A percentile compares a stretch with the other conserved stretches of the same genome.
phyloP scores from a whole-genome alignment of 1,139 yeast species.

The Suhomyces bolitotheri region DNA sequence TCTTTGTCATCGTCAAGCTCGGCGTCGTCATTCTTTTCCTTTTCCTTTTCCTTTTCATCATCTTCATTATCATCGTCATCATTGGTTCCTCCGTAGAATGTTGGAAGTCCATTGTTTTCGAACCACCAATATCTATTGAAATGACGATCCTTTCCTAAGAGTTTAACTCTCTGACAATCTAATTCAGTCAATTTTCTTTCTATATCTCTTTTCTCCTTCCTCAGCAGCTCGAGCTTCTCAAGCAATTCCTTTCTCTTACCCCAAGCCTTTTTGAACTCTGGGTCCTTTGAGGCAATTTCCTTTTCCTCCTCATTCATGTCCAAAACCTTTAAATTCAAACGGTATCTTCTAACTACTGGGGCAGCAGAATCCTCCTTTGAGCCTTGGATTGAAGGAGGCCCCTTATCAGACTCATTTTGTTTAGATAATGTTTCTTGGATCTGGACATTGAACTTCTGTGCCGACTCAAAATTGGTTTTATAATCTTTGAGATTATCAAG shows the following conservation, averaged over 20 bases:
- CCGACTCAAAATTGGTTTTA: constrained; percentile 50
- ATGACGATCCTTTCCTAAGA: constrained; percentile 80
- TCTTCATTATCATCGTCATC: constrained; percentile 43
- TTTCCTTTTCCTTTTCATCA: constrained; percentile 35
- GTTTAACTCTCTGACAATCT: constrained; percentile 76
- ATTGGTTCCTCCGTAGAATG: constrained; percentile 44
- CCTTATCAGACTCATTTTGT: constrained; percentile 8
- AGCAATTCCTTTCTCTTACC: constrained; percentile 43
- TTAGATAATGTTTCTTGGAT: constrained; percentile 29
- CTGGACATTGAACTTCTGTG: constrained; percentile 46
- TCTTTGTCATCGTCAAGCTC: constrained; percentile 42
- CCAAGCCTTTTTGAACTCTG: constrained; percentile 49
- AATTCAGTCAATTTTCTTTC: constrained; percentile 62
- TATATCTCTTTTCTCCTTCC: constrained; percentile 47
- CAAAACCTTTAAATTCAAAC: constrained; percentile 30
- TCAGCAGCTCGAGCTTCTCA: constrained; percentile 43
- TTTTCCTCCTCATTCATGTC: constrained; percentile 56
- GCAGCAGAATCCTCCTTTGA: constrained; percentile 9
- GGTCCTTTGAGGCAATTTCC: constrained; percentile 45
- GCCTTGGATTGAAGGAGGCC: neutral
- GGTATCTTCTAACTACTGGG: constrained; percentile 21
- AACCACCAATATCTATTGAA: constrained; percentile 96
- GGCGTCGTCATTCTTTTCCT: constrained; percentile 36
- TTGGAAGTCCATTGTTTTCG: constrained; percentile 80
- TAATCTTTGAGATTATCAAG: constrained; percentile 67